Percentiles rank a stretch among this genome's conserved stretches.
Evolutionary conservation across 495 filamentous ascomycete genomes (phyloP).

Genomic region (Xylaria nigripes): DNA sequence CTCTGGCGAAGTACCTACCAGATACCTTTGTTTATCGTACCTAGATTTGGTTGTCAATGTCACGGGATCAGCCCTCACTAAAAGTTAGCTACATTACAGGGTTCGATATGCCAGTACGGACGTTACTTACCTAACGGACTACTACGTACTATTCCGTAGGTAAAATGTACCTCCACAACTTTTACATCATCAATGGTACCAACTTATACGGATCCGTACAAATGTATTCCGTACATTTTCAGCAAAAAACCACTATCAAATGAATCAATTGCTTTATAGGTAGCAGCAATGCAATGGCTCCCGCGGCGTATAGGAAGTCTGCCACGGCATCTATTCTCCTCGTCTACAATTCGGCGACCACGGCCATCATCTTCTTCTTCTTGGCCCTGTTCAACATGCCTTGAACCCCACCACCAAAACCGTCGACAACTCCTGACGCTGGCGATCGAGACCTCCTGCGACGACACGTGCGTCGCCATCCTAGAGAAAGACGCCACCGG

Average conservation of each 20-base stretch:
- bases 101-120: too few species aligned
- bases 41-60: too few species aligned
- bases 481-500: slow-evolving; percentile 49
- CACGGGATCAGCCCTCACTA: too few species aligned
- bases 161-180: too few species aligned
- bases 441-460: slow-evolving; percentile 94
- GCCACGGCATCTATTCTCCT: not conserved
- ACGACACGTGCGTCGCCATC: slow-evolving; percentile 89
- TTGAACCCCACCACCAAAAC: not conserved
- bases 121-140: too few species aligned
- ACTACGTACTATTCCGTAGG: too few species aligned
- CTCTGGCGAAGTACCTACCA: too few species aligned
- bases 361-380: not conserved
- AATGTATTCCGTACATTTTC: not conserved
- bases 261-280: not conserved
- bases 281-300: slow-evolving; percentile 2
- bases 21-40: too few species aligned
- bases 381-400: not conserved
- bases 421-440: slow-evolving; percentile 52
- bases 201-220: too few species aligned
- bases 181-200: too few species aligned
- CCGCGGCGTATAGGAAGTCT: not conserved
- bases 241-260: not conserved
- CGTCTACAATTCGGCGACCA: not conserved
- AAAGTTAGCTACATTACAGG: too few species aligned